Percentiles rank a stretch among this genome's conserved stretches.
phyloP scores from a whole-genome alignment of 176 grass and related monocot genomes.

The Guadua angustifolia region DNA sequence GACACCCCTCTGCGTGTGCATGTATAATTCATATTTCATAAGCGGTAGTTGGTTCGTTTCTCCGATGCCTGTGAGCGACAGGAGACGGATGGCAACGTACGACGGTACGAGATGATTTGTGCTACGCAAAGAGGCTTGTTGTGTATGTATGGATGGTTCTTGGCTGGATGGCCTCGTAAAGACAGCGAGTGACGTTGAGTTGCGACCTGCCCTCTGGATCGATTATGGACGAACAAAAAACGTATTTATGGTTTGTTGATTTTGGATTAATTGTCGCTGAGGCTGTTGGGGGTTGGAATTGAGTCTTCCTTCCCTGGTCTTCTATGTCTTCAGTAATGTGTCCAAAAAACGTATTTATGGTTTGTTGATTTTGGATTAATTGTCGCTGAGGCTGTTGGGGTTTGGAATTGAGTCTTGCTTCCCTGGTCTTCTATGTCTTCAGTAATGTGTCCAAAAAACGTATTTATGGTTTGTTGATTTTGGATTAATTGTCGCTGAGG shows the following conservation, averaged over 20 bases:
- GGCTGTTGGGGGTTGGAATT: background rate
- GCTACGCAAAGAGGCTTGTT: too few species aligned
- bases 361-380: background rate
- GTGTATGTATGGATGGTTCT: background rate
- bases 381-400: background rate
- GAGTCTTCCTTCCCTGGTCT: background rate
- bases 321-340: background rate
- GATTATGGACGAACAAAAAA: background rate
- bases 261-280: background rate
- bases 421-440: background rate
- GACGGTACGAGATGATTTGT: background rate
- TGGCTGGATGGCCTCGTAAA: background rate
- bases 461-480: background rate
- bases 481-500: background rate
- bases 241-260: background rate
- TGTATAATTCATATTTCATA: background rate
- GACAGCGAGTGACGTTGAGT: conserved; percentile 35
- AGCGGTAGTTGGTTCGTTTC: background rate
- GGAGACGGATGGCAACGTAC: background rate
- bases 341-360: too few species aligned
- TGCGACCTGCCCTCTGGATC: background rate
- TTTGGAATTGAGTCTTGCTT: background rate
- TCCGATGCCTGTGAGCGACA: background rate
- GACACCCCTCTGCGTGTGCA: too few species aligned
- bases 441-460: background rate